Conservation (phyloP, 2,329 filamentous ascomycete genomes). For the Botrytis medusae region DNA sequence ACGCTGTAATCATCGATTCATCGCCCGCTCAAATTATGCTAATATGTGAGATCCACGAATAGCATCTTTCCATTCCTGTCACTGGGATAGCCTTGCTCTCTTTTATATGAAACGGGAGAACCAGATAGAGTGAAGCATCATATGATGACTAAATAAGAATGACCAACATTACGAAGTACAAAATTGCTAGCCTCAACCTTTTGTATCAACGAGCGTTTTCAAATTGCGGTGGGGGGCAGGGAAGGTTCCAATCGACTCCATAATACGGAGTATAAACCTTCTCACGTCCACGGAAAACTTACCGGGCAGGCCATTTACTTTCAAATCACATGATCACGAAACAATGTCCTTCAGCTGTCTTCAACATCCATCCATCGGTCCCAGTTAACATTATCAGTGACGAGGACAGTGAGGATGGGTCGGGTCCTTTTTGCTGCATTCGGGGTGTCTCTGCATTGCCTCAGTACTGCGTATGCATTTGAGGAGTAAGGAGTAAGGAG, state of each 20-base stretch:
- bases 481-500: not conserved
- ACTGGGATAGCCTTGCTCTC: conserved; percentile 5
- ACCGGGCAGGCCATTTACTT: not conserved
- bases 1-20: not conserved
- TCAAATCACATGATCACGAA: not conserved
- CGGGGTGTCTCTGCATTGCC: conserved; percentile 1
- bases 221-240: not conserved
- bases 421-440: not conserved
- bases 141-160: not conserved
- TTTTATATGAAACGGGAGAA: conserved; percentile 4
- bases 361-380: not conserved
- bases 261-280: not conserved
- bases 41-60: not conserved
- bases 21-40: too few species aligned
- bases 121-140: not conserved
- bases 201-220: not conserved
- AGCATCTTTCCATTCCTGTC: not conserved
- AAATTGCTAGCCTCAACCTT: not conserved
- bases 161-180: not conserved
- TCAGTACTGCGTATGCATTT: not conserved
- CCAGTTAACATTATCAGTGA: not conserved
- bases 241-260: not conserved
- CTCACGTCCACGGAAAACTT: not conserved
- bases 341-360: not conserved
- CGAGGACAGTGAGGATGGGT: not conserved